phyloP scores from a whole-genome alignment of 768 basidiomycete genomes.

The Rhizopogon rudus region DNA sequence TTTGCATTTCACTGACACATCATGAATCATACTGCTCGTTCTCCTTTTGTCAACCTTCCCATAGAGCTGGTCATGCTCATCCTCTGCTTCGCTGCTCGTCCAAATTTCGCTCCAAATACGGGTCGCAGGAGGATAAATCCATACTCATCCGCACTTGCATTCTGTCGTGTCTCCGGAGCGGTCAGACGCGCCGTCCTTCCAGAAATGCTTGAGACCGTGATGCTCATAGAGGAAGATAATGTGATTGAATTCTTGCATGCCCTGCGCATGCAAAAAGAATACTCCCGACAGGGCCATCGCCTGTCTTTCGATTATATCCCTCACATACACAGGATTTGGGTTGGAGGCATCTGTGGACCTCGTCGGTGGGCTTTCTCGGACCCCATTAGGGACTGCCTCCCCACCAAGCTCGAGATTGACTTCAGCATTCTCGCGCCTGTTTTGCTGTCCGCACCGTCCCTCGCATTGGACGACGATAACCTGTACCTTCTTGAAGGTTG shows the following conservation, averaged over 20 bases:
- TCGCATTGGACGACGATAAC: constrained; percentile 29
- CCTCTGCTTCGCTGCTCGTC: no score
- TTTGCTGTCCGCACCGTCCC: constrained; percentile 2
- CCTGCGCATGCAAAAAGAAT: constrained; percentile 20
- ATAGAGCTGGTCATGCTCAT: no score
- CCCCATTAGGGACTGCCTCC: neutral
- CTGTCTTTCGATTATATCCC: constrained; percentile 28
- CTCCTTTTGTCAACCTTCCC: no score
- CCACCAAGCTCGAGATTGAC: constrained; percentile 13
- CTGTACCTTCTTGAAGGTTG: constrained; percentile 32
- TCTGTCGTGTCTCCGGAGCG: constrained; percentile 29
- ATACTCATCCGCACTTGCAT: constrained; percentile 21
- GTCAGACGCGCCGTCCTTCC: constrained; percentile 33
- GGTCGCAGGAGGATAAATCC: neutral
- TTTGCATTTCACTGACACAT: no score
- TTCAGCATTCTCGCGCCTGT: constrained; percentile 7
- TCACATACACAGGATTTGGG: constrained; percentile 31
- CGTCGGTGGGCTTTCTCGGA: neutral
- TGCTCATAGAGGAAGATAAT: constrained; percentile 14
- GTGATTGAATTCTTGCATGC: constrained; percentile 23
- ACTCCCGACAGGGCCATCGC: constrained; percentile 9
- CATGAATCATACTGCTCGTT: no score
- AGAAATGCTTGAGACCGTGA: constrained; percentile 33
- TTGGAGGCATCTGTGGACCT: constrained; percentile 24
- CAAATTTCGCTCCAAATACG: no score